A percentile compares a stretch with the other conserved stretches of the same genome.
Conservation (phyloP, 2,329 filamentous ascomycete species). For the Fusarium mexicanum region DNA sequence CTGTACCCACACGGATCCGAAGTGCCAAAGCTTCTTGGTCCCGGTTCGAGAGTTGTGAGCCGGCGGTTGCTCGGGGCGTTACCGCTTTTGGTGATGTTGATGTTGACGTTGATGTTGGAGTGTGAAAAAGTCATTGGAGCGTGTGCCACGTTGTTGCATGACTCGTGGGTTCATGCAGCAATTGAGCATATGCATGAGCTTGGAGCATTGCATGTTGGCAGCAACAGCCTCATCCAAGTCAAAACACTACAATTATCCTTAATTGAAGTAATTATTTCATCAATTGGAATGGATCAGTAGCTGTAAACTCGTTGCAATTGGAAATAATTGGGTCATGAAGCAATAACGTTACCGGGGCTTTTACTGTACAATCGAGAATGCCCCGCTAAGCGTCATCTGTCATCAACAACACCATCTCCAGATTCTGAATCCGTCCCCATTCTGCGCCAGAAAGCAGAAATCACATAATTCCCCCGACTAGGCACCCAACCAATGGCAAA, state of each 20-base stretch:
- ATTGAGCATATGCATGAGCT: background rate
- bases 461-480: conserved; percentile 21
- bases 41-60: background rate
- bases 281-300: background rate
- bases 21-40: conserved; percentile 13
- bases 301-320: background rate
- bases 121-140: background rate
- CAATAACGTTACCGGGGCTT: conserved; percentile 8
- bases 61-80: background rate
- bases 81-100: background rate
- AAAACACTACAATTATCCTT: no score
- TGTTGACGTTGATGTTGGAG: background rate
- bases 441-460: background rate
- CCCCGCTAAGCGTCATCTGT: conserved; percentile 19
- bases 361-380: background rate
- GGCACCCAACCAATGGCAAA: conserved; percentile 31
- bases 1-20: conserved; percentile 20
- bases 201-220: background rate
- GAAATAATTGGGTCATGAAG: background rate
- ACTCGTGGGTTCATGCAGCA: conserved; percentile 3
- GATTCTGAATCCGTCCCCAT: background rate
- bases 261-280: background rate
- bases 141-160: background rate
- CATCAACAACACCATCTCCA: conserved; percentile 15
- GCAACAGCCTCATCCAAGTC: background rate